Conservation (phyloP, 2,329 filamentous ascomycete species). For the Neopestalotiopsis rosae region DNA sequence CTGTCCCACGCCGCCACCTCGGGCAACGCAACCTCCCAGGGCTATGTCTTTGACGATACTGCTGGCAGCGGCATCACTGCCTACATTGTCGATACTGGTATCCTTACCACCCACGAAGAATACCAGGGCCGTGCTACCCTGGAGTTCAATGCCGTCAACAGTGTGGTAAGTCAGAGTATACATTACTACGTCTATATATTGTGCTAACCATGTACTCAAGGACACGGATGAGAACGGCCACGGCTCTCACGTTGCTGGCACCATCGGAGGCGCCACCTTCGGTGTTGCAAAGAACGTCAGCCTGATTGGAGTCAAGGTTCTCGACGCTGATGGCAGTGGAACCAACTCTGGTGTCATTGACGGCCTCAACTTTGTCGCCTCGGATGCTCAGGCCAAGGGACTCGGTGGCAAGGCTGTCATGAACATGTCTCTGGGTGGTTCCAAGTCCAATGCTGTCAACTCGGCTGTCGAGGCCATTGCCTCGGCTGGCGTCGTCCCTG, state of each 20-base stretch:
- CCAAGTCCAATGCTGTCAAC: conserved; percentile 56
- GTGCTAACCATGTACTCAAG: background rate
- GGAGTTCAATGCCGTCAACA: conserved; percentile 57
- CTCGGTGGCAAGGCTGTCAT: conserved; percentile 61
- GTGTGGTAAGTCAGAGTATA: conserved; percentile 41
- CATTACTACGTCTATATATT: background rate
- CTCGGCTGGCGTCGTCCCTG: conserved; percentile 57
- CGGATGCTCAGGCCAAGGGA: conserved; percentile 48
- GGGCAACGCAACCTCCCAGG: conserved; percentile 32
- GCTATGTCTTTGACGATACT: conserved; percentile 58
- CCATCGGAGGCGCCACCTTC: conserved; percentile 63
- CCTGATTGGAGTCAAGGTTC: conserved; percentile 65
- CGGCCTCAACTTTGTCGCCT: conserved; percentile 63
- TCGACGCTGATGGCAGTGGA: conserved; percentile 55
- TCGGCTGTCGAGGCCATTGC: conserved; percentile 56
- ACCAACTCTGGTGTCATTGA: conserved; percentile 58
- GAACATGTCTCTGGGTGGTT: conserved; percentile 68
- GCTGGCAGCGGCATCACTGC: conserved; percentile 62
- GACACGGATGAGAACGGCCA: conserved; percentile 63
- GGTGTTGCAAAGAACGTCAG: conserved; percentile 65
- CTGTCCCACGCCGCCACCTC: conserved; percentile 48
- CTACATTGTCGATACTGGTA: conserved; percentile 71
- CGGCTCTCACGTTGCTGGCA: conserved; percentile 68
- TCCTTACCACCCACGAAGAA: conserved; percentile 59
- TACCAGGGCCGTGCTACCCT: conserved; percentile 61